phyloP scores from a whole-genome alignment of 2,329 filamentous ascomycete species.

The Claviceps monticola region DNA sequence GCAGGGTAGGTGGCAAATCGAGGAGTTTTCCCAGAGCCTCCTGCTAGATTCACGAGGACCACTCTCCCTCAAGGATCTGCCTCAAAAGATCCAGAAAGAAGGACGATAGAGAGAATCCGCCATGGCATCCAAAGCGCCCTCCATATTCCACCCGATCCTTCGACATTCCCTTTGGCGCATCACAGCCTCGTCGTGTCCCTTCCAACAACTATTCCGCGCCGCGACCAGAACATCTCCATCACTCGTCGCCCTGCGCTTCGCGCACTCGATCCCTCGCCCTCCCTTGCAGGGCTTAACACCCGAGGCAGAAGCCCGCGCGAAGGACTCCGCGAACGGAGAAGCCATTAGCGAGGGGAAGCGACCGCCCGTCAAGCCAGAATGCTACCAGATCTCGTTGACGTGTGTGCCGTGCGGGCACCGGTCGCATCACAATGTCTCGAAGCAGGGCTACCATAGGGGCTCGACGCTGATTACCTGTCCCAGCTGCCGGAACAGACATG shows the following conservation, averaged over 20 bases:
- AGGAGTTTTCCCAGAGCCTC: no score
- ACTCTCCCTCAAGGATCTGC: not conserved
- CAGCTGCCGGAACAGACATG: slow-evolving; percentile 68
- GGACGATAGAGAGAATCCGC: not conserved
- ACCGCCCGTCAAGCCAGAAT: slow-evolving; percentile 35
- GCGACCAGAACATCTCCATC: slow-evolving; percentile 2
- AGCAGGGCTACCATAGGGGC: slow-evolving; percentile 89
- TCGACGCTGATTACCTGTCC: slow-evolving; percentile 85
- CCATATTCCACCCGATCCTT: slow-evolving; percentile 7
- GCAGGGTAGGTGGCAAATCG: no score
- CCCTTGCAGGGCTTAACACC: slow-evolving; percentile 1
- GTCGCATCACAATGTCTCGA: slow-evolving; percentile 75
- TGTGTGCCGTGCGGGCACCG: slow-evolving; percentile 73
- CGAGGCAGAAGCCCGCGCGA: slow-evolving; percentile 5
- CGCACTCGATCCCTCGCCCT: slow-evolving; percentile 23
- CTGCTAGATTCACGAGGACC: no score
- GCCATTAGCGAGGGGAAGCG: slow-evolving; percentile 17
- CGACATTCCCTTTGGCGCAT: slow-evolving; percentile 9
- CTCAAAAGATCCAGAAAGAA: not conserved
- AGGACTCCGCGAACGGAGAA: slow-evolving; percentile 5
- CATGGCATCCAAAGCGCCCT: slow-evolving; percentile 18
- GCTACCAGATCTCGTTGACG: slow-evolving; percentile 84
- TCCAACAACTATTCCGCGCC: slow-evolving; percentile 5
- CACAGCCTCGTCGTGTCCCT: slow-evolving; percentile 2
- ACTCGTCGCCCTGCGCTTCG: slow-evolving; percentile 13